Conservation (phyloP, 179 eudicot genomes). For the Amaranthus tricolor region DNA sequence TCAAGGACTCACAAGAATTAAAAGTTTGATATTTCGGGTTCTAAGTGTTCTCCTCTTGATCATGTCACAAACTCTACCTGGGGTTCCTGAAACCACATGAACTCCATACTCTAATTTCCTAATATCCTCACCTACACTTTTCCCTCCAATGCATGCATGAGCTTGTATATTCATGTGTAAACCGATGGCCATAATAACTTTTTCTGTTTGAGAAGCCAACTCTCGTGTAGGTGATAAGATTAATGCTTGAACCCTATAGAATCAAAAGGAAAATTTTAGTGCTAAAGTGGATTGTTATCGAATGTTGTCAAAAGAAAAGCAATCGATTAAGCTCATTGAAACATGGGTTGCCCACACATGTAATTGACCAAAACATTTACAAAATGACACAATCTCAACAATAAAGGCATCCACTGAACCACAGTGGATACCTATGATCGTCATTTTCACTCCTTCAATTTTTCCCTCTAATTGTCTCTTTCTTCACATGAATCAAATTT, state of each 20-base stretch:
- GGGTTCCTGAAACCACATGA: constrained; percentile 97
- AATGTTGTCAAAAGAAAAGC: neutral
- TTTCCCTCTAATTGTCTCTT: neutral
- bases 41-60: constrained; percentile 85
- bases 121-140: constrained; percentile 95
- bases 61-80: constrained; percentile 98
- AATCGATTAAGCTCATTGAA: neutral
- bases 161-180: constrained; percentile 71
- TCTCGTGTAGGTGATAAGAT: constrained; percentile 94
- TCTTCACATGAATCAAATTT: neutral
- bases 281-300: neutral
- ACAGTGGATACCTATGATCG: neutral
- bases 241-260: constrained; percentile 79
- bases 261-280: constrained; percentile 1
- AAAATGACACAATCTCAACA: neutral
- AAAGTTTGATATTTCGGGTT: constrained; percentile 73
- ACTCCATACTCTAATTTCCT: constrained; percentile 86
- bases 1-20: constrained; percentile 65
- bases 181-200: constrained; percentile 74
- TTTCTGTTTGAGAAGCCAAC: constrained; percentile 89
- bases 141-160: constrained; percentile 96
- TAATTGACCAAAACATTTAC: neutral
- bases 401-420: neutral
- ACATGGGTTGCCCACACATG: neutral
- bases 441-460: neutral